Percentiles rank a stretch among this genome's conserved stretches.
These are phyloP conservation scores for Fusarium avenaceum DNA, from an alignment of 2,329 filamentous ascomycete species.

Conservation along the genomic window DNA sequence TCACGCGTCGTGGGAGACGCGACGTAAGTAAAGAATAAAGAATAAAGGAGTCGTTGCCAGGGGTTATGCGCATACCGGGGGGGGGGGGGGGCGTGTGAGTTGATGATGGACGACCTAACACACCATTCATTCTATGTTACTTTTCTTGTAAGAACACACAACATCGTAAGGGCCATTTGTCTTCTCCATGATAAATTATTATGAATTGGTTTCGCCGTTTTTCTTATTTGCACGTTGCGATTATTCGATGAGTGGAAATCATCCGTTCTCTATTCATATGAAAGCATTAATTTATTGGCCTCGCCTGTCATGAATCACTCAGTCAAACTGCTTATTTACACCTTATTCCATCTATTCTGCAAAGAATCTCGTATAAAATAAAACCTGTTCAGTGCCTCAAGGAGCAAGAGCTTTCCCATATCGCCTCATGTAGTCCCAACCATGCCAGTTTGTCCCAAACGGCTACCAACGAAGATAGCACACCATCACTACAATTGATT, in stretches of 20 bases:
- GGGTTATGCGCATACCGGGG: slow-evolving; percentile 42
- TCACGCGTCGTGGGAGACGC: slow-evolving; percentile 52
- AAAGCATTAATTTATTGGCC: not conserved
- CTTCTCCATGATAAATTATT: too few relatives aligned
- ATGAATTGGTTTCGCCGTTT: not conserved
- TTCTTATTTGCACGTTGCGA: not conserved
- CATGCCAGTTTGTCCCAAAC: not conserved
- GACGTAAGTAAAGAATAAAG: slow-evolving; percentile 40
- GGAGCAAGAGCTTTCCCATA: not conserved
- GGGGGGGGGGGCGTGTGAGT: slow-evolving; percentile 12
- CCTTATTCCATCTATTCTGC: not conserved
- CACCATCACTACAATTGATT: not conserved
- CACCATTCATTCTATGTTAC: not conserved
- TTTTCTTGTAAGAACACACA: not conserved
- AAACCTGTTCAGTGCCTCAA: not conserved
- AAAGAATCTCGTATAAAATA: too few relatives aligned
- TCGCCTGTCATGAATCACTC: not conserved
- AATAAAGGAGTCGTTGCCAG: slow-evolving; percentile 39
- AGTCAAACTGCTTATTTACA: not conserved
- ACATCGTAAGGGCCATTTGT: too few relatives aligned
- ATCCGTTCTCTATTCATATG: not conserved
- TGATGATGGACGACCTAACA: not conserved
- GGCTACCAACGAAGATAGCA: not conserved
- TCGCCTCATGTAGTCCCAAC: not conserved
- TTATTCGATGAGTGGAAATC: not conserved